phyloP scores from a whole-genome alignment of 805 yeast species.

The Metschnikowia arizonensis region DNA sequence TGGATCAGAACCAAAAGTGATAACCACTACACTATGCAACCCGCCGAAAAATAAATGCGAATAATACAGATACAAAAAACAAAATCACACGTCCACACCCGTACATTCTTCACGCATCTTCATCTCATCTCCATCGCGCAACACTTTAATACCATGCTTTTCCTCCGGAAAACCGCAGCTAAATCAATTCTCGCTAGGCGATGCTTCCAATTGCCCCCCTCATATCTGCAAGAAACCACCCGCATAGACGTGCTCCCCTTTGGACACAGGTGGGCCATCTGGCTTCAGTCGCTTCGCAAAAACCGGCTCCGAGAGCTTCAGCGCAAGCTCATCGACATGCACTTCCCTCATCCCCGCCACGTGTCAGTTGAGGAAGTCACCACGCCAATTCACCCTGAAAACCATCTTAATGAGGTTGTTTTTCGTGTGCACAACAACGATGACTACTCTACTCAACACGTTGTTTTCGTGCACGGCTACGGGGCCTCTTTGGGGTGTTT shows the following conservation, averaged over 20 bases:
- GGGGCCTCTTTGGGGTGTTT: slow-evolving; percentile 56
- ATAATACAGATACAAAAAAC: not conserved
- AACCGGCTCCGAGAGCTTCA: slow-evolving; percentile 31
- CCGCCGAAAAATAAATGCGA: slow-evolving; percentile 6
- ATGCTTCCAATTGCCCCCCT: slow-evolving; percentile 10
- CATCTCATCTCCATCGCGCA: not conserved
- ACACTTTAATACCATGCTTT: not conserved
- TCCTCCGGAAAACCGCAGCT: not conserved
- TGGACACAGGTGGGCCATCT: slow-evolving; percentile 9
- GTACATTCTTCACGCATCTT: not conserved
- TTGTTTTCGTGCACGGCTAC: slow-evolving; percentile 55
- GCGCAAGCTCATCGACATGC: slow-evolving; percentile 31
- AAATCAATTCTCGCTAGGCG: not conserved
- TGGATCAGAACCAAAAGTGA: slow-evolving; percentile 81
- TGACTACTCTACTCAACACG: slow-evolving; percentile 27
- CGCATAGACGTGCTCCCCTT: slow-evolving; percentile 13
- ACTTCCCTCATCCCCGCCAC: slow-evolving; percentile 26
- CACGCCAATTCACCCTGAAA: slow-evolving; percentile 24
- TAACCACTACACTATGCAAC: slow-evolving; percentile 74
- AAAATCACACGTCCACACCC: not conserved
- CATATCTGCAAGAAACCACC: slow-evolving; percentile 12
- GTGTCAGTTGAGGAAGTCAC: slow-evolving; percentile 19
- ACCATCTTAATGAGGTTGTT: slow-evolving; percentile 34
- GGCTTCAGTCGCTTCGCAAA: slow-evolving; percentile 23
- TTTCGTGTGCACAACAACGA: slow-evolving; percentile 28